phyloP scores from a whole-genome alignment of 2,329 filamentous ascomycete genomes.

The Fusarium chlamydosporum region DNA sequence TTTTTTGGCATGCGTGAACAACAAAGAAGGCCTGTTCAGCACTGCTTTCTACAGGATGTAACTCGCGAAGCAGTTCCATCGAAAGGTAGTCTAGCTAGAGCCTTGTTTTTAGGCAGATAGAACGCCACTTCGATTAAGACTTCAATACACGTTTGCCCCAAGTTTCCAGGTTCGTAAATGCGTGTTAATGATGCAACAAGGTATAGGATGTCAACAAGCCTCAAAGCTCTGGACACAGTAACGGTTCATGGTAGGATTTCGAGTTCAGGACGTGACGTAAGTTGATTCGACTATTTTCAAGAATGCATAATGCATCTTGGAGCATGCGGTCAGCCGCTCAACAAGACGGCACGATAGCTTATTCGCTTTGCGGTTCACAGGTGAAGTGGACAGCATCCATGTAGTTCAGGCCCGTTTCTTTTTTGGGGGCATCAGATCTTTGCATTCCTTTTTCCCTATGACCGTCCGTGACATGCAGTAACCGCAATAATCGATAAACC shows the following conservation, averaged over 20 bases:
- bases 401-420: slow-evolving; percentile 46
- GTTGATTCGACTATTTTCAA: slow-evolving; percentile 24
- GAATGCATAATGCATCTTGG: slow-evolving; percentile 3
- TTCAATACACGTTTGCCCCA: slow-evolving; percentile 19
- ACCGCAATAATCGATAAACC: slow-evolving; percentile 58
- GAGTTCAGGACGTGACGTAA: slow-evolving; percentile 3
- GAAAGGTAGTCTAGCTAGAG: slow-evolving; percentile 25
- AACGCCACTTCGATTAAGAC: slow-evolving; percentile 11
- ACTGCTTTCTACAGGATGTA: slow-evolving; percentile 17
- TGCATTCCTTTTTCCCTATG: slow-evolving; percentile 64
- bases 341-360: slow-evolving; percentile 3
- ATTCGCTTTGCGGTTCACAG: slow-evolving; percentile 26
- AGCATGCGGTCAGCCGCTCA: slow-evolving; percentile 4
- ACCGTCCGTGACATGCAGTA: slow-evolving; percentile 64
- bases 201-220: not conserved
- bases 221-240: not conserved
- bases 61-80: slow-evolving; percentile 23
- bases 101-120: slow-evolving; percentile 6
- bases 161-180: not conserved
- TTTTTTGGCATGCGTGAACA: slow-evolving; percentile 38
- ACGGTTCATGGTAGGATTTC: not conserved
- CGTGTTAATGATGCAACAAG: not conserved
- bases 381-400: slow-evolving; percentile 21
- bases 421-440: slow-evolving; percentile 55
- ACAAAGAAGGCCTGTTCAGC: slow-evolving; percentile 19